phyloP scores from a whole-genome alignment of 805 yeast species.

The Martiniozyma abietophila region DNA sequence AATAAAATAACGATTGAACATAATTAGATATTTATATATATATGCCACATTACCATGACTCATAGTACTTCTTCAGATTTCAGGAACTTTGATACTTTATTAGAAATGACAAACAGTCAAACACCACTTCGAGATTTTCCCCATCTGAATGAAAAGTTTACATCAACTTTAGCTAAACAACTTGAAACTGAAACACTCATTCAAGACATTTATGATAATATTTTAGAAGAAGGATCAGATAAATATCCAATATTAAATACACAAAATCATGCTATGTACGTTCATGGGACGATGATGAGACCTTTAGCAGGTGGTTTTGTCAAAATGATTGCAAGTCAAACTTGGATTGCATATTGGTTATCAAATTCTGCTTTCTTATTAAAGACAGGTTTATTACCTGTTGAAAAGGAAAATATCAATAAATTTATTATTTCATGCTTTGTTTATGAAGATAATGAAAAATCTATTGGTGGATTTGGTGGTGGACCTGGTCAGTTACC shows the following conservation, averaged over 20 bases:
- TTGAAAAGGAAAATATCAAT: constrained; percentile 7
- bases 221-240: constrained; percentile 24
- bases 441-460: constrained; percentile 6
- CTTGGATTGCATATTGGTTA: constrained; percentile 89
- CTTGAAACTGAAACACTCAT: constrained; percentile 29
- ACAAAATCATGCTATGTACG: constrained; percentile 35
- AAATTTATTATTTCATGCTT: constrained; percentile 8
- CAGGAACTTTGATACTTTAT: constrained; percentile 18
- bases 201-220: constrained; percentile 24
- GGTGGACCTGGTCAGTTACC: constrained; percentile 81
- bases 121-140: constrained; percentile 2
- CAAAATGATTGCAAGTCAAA: constrained; percentile 77
- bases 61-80: not conserved
- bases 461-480: constrained; percentile 40
- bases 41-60: not conserved
- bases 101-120: constrained; percentile 13
- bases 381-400: constrained; percentile 13
- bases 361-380: constrained; percentile 43
- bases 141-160: constrained; percentile 15
- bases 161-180: constrained; percentile 32
- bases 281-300: constrained; percentile 30
- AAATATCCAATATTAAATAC: constrained; percentile 22
- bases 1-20: too few relatives aligned
- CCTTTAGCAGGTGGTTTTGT: constrained; percentile 43
- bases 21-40: too few relatives aligned